Conservation (phyloP, 108 stramenopile genomes). For the Fistulifera solaris region DNA sequence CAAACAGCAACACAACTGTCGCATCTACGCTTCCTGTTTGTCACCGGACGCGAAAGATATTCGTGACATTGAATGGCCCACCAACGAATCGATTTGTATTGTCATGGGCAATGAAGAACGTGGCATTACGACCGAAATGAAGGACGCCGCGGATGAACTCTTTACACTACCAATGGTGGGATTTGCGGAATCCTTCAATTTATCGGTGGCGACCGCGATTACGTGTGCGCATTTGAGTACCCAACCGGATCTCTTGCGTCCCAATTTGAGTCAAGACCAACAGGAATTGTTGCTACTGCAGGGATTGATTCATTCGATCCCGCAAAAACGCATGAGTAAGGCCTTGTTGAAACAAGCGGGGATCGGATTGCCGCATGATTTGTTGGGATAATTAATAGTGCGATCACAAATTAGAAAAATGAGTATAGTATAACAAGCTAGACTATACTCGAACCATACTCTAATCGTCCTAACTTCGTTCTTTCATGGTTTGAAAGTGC, state of each 20-base stretch:
- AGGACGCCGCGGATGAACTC: constrained; percentile 53
- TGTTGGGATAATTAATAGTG: background rate
- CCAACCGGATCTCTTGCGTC: constrained; percentile 51
- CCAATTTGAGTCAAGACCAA: constrained; percentile 64
- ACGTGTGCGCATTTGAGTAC: constrained; percentile 67
- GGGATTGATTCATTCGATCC: constrained; percentile 57
- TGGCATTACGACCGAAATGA: constrained; percentile 68
- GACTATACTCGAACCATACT: too few species aligned
- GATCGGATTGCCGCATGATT: constrained; percentile 35
- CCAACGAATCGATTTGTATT: constrained; percentile 57
- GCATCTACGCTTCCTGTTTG: constrained; percentile 38
- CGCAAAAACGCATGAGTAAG: constrained; percentile 44
- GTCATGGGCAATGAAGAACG: constrained; percentile 89
- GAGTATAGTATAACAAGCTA: background rate
- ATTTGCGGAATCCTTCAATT: constrained; percentile 86
- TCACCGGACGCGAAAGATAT: constrained; percentile 59
- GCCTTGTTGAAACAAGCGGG: constrained; percentile 56
- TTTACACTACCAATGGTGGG: constrained; percentile 85
- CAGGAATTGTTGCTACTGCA: constrained; percentile 51
- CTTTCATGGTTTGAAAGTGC: too few species aligned
- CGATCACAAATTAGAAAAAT: background rate
- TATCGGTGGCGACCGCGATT: constrained; percentile 79
- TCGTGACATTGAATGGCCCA: constrained; percentile 56
- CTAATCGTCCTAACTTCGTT: too few species aligned
- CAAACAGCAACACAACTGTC: constrained; percentile 11